phyloP scores from a whole-genome alignment of 2,329 filamentous ascomycete species.

The Alternaria panax region DNA sequence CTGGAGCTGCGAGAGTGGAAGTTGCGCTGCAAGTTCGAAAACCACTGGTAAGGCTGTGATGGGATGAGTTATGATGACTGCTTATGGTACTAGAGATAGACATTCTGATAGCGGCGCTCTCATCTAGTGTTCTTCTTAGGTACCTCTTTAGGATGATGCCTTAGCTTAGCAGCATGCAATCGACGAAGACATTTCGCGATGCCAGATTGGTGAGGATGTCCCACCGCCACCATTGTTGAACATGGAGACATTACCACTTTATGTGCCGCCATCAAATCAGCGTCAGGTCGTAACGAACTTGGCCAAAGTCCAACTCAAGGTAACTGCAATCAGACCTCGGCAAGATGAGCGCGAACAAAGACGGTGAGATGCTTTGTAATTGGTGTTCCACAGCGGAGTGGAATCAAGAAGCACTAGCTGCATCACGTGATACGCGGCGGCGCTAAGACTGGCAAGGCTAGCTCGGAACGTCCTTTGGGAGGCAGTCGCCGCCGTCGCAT shows the following conservation, averaged over 20 bases:
- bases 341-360: neutral
- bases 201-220: neutral
- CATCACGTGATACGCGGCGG: neutral
- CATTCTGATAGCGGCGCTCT: neutral
- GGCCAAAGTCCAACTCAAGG: neutral
- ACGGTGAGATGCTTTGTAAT: neutral
- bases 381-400: neutral
- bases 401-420: neutral
- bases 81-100: neutral
- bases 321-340: neutral
- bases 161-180: neutral
- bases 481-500: slow-evolving; percentile 35
- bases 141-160: neutral
- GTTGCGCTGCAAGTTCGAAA: no score
- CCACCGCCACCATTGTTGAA: neutral
- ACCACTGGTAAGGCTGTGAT: no score
- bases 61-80: neutral
- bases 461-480: slow-evolving; percentile 27
- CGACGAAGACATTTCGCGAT: neutral
- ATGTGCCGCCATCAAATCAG: neutral
- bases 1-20: no score
- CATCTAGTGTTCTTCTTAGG: neutral
- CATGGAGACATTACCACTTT: neutral
- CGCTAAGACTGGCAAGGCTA: slow-evolving; percentile 8
- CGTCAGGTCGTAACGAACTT: neutral